phyloP scores from a whole-genome alignment of 108 stramenopile species.

The Cyclotella distinguenda region DNA sequence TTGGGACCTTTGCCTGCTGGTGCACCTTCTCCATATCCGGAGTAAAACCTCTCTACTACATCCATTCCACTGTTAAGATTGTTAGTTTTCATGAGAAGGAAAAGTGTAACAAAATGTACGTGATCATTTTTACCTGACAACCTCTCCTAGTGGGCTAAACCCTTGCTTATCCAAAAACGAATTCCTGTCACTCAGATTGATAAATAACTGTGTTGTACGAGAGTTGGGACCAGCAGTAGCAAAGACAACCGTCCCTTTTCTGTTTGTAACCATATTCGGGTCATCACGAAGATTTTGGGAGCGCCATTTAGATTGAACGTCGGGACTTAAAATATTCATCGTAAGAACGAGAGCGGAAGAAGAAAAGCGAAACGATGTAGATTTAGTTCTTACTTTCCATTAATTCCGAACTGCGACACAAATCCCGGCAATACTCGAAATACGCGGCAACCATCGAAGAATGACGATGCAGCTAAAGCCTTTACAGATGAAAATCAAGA shows the following conservation, averaged over 20 bases:
- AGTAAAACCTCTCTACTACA: conserved; percentile 73
- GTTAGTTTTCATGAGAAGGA: too few species aligned
- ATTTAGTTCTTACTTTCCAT: conserved; percentile 48
- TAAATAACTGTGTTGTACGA: conserved; percentile 90
- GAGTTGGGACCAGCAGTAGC: conserved; percentile 90
- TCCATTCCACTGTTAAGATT: conserved; percentile 78
- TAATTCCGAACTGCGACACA: conserved; percentile 92
- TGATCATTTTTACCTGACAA: conserved; percentile 57
- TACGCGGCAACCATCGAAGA: conserved; percentile 75
- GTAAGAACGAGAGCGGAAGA: not conserved
- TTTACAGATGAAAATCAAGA: conserved; percentile 4
- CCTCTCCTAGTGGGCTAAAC: conserved; percentile 88
- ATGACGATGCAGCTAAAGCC: conserved; percentile 53
- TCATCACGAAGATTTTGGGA: conserved; percentile 69
- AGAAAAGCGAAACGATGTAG: too few species aligned
- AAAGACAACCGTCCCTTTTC: conserved; percentile 84
- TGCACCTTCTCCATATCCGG: conserved; percentile 91
- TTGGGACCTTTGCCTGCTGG: conserved; percentile 80
- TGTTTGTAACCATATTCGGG: conserved; percentile 82
- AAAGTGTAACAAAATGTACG: not conserved
- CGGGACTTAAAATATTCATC: conserved; percentile 26
- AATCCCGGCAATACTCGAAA: conserved; percentile 92
- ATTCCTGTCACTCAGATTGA: conserved; percentile 74
- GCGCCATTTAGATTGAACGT: conserved; percentile 69
- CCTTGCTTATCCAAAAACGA: conserved; percentile 90